Conservation (phyloP, 106 monocot genomes). For the Apostasia ramifera region DNA sequence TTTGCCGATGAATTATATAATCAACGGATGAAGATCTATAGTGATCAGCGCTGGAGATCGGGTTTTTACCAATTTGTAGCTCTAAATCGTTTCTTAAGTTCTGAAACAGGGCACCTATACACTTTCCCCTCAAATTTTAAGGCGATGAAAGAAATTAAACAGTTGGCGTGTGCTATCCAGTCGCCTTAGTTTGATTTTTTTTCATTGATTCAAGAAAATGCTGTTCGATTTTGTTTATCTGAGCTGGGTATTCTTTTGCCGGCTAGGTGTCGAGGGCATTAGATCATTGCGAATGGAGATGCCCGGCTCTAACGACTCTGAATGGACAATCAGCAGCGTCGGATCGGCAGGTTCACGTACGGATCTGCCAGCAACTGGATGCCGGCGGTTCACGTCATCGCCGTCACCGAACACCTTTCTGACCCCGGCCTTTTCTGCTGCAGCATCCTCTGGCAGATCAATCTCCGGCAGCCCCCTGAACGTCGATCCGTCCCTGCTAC, state of each 20-base stretch:
- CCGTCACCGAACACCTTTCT: neutral
- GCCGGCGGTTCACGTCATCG: neutral
- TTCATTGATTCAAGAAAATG: too few species aligned
- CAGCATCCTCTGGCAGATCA: neutral
- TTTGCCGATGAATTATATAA: too few species aligned
- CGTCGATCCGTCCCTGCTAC: conserved; percentile 3
- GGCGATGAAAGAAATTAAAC: neutral
- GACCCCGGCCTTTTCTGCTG: conserved; percentile 4
- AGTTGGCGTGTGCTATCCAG: neutral
- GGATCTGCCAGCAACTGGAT: neutral
- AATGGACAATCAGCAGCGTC: neutral
- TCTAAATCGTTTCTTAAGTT: too few species aligned
- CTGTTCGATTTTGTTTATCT: too few species aligned
- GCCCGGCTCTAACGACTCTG: neutral
- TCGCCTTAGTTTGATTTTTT: neutral
- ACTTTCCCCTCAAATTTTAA: neutral
- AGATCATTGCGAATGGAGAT: neutral
- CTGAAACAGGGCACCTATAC: too few species aligned
- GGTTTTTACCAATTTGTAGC: too few species aligned
- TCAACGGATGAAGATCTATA: too few species aligned
- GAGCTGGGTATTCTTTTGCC: neutral
- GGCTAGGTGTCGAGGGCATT: neutral
- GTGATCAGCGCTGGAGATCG: too few species aligned
- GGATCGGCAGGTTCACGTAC: neutral
- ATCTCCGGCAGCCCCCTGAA: neutral